A percentile compares a stretch with the other conserved stretches of the same genome.
phyloP scores from a whole-genome alignment of 176 grass and related monocot species.

The Lolium perenne region DNA sequence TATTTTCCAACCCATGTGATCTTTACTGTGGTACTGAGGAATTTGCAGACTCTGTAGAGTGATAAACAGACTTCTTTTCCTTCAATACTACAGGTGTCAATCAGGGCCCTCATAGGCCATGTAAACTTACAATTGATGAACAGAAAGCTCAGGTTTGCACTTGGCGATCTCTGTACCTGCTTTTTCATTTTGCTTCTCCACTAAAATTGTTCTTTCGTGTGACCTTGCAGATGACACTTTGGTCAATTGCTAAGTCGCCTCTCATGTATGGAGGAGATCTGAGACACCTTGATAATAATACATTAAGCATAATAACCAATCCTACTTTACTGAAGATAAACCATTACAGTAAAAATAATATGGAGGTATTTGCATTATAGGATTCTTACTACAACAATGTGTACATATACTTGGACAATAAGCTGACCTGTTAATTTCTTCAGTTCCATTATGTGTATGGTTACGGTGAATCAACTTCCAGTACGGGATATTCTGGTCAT shows the following conservation, averaged over 20 bases:
- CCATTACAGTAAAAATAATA: constrained; percentile 77
- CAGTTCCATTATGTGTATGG: constrained; percentile 82
- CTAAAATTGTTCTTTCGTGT: constrained; percentile 26
- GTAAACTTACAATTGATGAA: constrained; percentile 79
- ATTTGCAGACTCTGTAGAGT: background rate
- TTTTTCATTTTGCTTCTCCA: constrained; percentile 31
- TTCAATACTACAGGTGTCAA: constrained; percentile 53
- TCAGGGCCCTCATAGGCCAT: constrained; percentile 79
- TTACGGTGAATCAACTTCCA: constrained; percentile 43
- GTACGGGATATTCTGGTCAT: constrained; percentile 29
- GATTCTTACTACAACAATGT: background rate
- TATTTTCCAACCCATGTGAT: constrained; percentile 15
- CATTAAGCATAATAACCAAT: constrained; percentile 75
- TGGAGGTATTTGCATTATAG: constrained; percentile 60
- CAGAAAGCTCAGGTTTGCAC: constrained; percentile 83
- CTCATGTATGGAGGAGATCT: constrained; percentile 96
- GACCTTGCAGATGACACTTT: constrained; percentile 74
- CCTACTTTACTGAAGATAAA: constrained; percentile 86
- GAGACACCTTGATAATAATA: constrained; percentile 62
- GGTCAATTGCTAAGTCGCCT: constrained; percentile 92
- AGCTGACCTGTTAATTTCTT: constrained; percentile 38
- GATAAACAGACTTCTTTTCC: constrained; percentile 10
- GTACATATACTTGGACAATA: constrained; percentile 18
- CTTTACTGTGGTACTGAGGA: background rate
- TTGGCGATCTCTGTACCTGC: background rate